phyloP scores from a whole-genome alignment of 257 asterid species.

The Leonotis leonurus region DNA sequence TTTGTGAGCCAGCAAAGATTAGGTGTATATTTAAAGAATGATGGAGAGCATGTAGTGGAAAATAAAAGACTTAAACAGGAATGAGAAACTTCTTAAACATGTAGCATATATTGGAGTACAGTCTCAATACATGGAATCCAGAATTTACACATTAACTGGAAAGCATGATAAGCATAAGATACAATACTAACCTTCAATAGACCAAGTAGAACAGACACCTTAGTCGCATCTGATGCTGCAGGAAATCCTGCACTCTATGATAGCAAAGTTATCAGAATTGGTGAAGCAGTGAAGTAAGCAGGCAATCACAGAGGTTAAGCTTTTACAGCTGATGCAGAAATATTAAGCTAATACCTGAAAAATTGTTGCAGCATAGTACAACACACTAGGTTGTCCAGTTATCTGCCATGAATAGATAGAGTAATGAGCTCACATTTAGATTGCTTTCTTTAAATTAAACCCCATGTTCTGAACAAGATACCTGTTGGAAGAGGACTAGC shows the following conservation, averaged over 20 bases:
- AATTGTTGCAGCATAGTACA: slow-evolving; percentile 88
- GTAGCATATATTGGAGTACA: background rate
- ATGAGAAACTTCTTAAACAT: background rate
- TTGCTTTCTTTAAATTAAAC: background rate
- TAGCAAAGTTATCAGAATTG: slow-evolving; percentile 20
- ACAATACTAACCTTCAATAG: slow-evolving; percentile 61
- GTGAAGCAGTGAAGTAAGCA: background rate
- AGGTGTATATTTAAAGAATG: background rate
- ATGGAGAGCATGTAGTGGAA: background rate
- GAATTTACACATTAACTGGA: background rate
- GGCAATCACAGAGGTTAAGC: background rate
- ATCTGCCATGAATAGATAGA: slow-evolving; percentile 46
- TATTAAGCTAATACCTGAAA: slow-evolving; percentile 88
- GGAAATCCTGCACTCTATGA: slow-evolving; percentile 91
- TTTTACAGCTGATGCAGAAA: slow-evolving; percentile 7
- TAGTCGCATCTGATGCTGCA: slow-evolving; percentile 95
- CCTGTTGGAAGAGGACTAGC: slow-evolving; percentile 92
- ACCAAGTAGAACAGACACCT: slow-evolving; percentile 80
- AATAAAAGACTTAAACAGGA: slow-evolving; percentile 1
- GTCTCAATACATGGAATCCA: background rate
- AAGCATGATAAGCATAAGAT: slow-evolving; percentile 4
- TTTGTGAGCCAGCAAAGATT: slow-evolving; percentile 6
- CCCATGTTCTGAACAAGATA: slow-evolving; percentile 18
- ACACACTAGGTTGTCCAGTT: slow-evolving; percentile 98
- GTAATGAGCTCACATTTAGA: slow-evolving; percentile 20